Percentiles rank a stretch among this genome's conserved stretches.
These are phyloP conservation scores for Penicillium malachiteum DNA, from an alignment of 495 filamentous ascomycete genomes.

Conservation along the genomic window DNA sequence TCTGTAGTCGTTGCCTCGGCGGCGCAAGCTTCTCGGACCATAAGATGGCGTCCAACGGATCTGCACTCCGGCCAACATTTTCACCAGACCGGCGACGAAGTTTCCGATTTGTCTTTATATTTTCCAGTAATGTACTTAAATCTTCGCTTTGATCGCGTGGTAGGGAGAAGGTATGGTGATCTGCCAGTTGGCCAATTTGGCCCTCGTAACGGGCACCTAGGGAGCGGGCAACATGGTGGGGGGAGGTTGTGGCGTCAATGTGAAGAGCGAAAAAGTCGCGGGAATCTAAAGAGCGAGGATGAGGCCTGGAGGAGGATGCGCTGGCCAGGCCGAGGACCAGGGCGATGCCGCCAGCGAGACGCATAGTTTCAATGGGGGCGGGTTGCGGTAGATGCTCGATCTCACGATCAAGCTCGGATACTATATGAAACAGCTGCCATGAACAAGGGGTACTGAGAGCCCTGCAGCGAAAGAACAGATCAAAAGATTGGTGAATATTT, in stretches of 20 bases:
- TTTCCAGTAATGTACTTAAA: slow-evolving; percentile 60
- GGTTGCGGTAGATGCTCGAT: slow-evolving; percentile 14
- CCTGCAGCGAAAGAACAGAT: neutral
- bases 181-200: slow-evolving; percentile 70
- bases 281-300: slow-evolving; percentile 61
- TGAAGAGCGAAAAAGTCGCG: slow-evolving; percentile 92
- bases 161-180: slow-evolving; percentile 83
- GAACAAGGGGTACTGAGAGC: slow-evolving; percentile 6
- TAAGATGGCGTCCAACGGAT: slow-evolving; percentile 69
- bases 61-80: slow-evolving; percentile 42
- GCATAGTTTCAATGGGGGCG: slow-evolving; percentile 29
- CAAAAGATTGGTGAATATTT: neutral
- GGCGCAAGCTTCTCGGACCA: slow-evolving; percentile 78
- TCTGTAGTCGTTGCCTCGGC: slow-evolving; percentile 68
- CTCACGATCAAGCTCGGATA: slow-evolving; percentile 8
- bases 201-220: slow-evolving; percentile 84
- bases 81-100: slow-evolving; percentile 53
- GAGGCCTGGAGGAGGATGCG: slow-evolving; percentile 42
- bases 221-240: slow-evolving; percentile 66
- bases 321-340: slow-evolving; percentile 36
- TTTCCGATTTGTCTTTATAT: slow-evolving; percentile 54
- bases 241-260: slow-evolving; percentile 62
- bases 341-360: slow-evolving; percentile 39
- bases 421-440: slow-evolving; percentile 26
- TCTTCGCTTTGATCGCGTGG: slow-evolving; percentile 50